These are phyloP conservation scores for Dovyalis caffra DNA, from an alignment of 345 rosid species.

Conservation along the genomic window DNA sequence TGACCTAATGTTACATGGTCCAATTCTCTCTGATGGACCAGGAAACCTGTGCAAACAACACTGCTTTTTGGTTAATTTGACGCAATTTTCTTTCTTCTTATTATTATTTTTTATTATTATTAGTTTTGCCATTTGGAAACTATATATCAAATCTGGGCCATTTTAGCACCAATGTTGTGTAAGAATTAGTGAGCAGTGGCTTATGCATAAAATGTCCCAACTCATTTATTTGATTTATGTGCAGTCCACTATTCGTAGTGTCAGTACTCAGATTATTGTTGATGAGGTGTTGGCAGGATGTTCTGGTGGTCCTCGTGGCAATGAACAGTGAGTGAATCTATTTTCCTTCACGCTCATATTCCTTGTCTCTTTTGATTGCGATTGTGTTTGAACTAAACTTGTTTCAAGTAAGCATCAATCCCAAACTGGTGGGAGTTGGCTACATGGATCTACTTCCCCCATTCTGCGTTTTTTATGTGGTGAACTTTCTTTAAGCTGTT, in stretches of 20 bases:
- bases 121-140: neutral
- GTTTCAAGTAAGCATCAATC: no score
- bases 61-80: neutral
- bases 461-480: no score
- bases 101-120: neutral
- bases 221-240: constrained; percentile 15
- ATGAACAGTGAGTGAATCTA: constrained; percentile 62
- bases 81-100: no score
- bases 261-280: constrained; percentile 61
- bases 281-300: constrained; percentile 80
- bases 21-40: neutral
- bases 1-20: neutral
- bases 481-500: no score
- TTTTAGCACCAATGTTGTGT: neutral
- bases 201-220: neutral
- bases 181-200: neutral
- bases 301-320: constrained; percentile 73
- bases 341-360: constrained; percentile 1
- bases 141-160: neutral
- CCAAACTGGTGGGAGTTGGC: no score
- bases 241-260: constrained; percentile 68
- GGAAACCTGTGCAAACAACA: neutral
- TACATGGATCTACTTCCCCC: no score
- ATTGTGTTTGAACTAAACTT: neutral
- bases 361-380: neutral